A percentile compares a stretch with the other conserved stretches of the same genome.
phyloP scores from a whole-genome alignment of 2,329 filamentous ascomycete genomes.

The Sporothrix variecibatus region DNA sequence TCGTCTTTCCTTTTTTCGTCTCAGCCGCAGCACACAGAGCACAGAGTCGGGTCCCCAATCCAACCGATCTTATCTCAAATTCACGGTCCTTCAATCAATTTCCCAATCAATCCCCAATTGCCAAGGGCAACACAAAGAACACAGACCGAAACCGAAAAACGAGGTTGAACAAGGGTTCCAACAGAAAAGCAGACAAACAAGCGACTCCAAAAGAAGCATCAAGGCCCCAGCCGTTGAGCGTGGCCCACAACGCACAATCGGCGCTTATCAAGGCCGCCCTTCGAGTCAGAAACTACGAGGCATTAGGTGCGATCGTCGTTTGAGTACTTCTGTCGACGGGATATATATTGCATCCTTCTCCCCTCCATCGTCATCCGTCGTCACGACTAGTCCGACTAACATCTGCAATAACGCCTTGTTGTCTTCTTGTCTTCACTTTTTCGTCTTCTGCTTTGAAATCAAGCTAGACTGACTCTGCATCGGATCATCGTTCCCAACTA shows the following conservation, averaged over 20 bases:
- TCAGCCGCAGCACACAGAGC: background rate
- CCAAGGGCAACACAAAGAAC: background rate
- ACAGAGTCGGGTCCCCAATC: background rate
- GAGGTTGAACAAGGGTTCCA: background rate
- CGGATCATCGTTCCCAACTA: background rate
- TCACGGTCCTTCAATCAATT: background rate
- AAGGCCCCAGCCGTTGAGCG: background rate
- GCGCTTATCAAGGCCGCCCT: background rate
- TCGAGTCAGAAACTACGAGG: background rate
- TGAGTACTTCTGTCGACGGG: background rate
- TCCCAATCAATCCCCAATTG: background rate
- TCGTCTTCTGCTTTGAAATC: background rate
- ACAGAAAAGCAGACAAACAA: background rate
- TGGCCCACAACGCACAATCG: background rate
- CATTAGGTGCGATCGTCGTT: background rate
- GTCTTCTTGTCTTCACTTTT: no score
- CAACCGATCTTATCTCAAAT: background rate
- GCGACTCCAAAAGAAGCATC: background rate
- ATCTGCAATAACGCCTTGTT: background rate
- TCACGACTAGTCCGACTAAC: background rate
- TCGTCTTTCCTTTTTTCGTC: background rate
- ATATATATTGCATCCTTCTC: background rate
- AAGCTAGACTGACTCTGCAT: conserved; percentile 6
- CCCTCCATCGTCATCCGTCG: background rate
- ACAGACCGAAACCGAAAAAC: background rate